These are phyloP conservation scores for Lachnellula occidentalis DNA, from an alignment of 2,329 filamentous ascomycete species.

Conservation along the genomic window DNA sequence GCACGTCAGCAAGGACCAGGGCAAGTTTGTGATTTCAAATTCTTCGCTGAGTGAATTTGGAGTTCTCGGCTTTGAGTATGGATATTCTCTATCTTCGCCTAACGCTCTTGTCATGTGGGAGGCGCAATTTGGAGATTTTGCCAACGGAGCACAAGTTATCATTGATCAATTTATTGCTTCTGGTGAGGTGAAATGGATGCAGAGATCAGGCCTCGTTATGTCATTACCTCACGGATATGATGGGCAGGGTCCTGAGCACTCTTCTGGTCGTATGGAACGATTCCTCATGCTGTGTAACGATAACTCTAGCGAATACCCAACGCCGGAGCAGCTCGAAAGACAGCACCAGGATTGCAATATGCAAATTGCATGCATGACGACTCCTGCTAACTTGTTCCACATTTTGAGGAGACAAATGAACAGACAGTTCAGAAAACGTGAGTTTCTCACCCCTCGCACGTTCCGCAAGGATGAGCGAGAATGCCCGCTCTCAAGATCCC, in stretches of 20 bases:
- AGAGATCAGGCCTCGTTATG: conserved; percentile 93
- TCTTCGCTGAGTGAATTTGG: conserved; percentile 71
- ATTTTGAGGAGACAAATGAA: conserved; percentile 96
- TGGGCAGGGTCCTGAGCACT: conserved; percentile 96
- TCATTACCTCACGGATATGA: conserved; percentile 97
- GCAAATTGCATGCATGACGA: conserved; percentile 97
- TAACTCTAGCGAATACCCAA: conserved; percentile 89
- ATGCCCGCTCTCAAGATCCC: background rate
- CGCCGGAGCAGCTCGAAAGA: conserved; percentile 81
- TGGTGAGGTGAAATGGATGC: conserved; percentile 97
- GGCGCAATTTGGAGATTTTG: conserved; percentile 98
- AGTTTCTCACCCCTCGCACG: conserved; percentile 35
- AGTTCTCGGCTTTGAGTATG: conserved; percentile 94
- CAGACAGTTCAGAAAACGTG: conserved; percentile 98
- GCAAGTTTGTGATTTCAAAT: conserved; percentile 94
- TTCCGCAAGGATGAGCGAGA: too few relatives aligned
- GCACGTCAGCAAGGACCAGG: conserved; percentile 84
- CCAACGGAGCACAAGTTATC: conserved; percentile 98
- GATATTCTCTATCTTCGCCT: conserved; percentile 93
- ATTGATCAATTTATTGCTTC: conserved; percentile 99
- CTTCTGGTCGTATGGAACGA: conserved; percentile 92
- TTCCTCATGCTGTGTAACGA: conserved; percentile 98
- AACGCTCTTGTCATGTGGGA: conserved; percentile 99
- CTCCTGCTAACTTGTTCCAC: conserved; percentile 93
- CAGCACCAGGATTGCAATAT: conserved; percentile 99